Evolutionary conservation across 768 basidiomycete genomes (phyloP).

Genomic region (Leccinum disarticulatum): DNA sequence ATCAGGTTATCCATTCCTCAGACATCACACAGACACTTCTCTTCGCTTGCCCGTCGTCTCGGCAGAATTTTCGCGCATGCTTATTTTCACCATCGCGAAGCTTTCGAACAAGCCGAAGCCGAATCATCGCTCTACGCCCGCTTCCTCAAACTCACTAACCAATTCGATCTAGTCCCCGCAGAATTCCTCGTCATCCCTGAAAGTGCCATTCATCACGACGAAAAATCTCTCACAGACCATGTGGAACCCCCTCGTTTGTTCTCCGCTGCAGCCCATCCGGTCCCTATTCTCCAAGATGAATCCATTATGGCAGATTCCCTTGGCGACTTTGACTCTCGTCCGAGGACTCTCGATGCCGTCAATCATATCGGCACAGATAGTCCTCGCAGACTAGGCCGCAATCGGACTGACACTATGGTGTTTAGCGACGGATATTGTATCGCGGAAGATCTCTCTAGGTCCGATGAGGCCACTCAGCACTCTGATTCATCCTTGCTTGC

Average conservation of each 20-base stretch:
- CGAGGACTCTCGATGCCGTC: slow-evolving; percentile 20
- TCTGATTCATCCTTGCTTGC: slow-evolving; percentile 8
- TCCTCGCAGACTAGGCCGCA: slow-evolving; percentile 50
- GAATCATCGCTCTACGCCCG: slow-evolving; percentile 90
- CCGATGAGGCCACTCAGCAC: slow-evolving; percentile 7
- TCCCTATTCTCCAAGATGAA: slow-evolving; percentile 12
- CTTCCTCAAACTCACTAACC: slow-evolving; percentile 79
- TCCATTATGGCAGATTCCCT: slow-evolving; percentile 5
- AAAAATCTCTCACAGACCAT: slow-evolving; percentile 26
- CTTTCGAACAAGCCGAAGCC: slow-evolving; percentile 86
- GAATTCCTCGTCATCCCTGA: slow-evolving; percentile 84
- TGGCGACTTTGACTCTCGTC: slow-evolving; percentile 13
- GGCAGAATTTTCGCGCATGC: slow-evolving; percentile 96
- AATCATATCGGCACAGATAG: slow-evolving; percentile 32
- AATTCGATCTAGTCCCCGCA: slow-evolving; percentile 77
- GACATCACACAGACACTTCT: slow-evolving; percentile 84
- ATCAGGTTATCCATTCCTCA: slow-evolving; percentile 75
- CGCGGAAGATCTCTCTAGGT: slow-evolving; percentile 39
- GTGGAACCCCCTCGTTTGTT: slow-evolving; percentile 42
- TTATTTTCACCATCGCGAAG: slow-evolving; percentile 92
- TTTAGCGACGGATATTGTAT: slow-evolving; percentile 46
- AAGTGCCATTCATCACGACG: slow-evolving; percentile 33
- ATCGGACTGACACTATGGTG: slow-evolving; percentile 75
- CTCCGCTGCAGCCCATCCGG: slow-evolving; percentile 40
- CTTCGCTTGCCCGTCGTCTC: slow-evolving; percentile 84